Percentiles rank a stretch among this genome's conserved stretches.
These are phyloP conservation scores for Trametopsis cervina DNA, from an alignment of 768 basidiomycete species.

Conservation along the genomic window DNA sequence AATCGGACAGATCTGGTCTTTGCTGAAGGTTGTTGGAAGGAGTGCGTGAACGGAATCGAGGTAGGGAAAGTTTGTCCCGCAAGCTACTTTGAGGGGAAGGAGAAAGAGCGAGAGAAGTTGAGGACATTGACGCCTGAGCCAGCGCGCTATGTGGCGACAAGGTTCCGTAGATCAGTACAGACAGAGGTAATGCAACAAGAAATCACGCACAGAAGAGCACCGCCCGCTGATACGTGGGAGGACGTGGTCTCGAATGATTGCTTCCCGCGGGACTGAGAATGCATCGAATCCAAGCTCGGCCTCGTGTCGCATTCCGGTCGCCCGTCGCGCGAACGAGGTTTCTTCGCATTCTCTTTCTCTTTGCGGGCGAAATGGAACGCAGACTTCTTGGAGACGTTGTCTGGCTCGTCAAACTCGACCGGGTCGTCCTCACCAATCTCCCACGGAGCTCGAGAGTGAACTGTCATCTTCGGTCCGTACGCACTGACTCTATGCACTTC, in stretches of 20 bases:
- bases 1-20: conserved; percentile 9
- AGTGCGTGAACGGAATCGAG: conserved; percentile 30
- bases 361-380: conserved; percentile 24
- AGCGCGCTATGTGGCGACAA: conserved; percentile 35
- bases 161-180: conserved; percentile 3
- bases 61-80: conserved; percentile 38
- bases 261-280: conserved; percentile 43
- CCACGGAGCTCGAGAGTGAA: conserved; percentile 81
- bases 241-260: conserved; percentile 53
- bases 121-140: conserved; percentile 55
- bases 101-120: conserved; percentile 40
- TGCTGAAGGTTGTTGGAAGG: conserved; percentile 18
- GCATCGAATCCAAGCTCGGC: conserved; percentile 60
- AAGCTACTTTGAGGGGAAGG: conserved; percentile 26
- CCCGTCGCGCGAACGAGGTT: conserved; percentile 34
- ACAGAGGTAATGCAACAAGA: conserved; percentile 2
- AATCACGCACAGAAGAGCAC: conserved; percentile 52
- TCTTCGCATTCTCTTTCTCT: conserved; percentile 35
- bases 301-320: conserved; percentile 36
- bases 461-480: conserved; percentile 78
- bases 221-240: conserved; percentile 42
- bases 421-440: conserved; percentile 49
- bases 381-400: conserved; percentile 22
- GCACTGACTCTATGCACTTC: conserved; percentile 53
- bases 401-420: conserved; percentile 28